phyloP scores from a whole-genome alignment of 306 rosid species.

The Ochetophila trinervis region DNA sequence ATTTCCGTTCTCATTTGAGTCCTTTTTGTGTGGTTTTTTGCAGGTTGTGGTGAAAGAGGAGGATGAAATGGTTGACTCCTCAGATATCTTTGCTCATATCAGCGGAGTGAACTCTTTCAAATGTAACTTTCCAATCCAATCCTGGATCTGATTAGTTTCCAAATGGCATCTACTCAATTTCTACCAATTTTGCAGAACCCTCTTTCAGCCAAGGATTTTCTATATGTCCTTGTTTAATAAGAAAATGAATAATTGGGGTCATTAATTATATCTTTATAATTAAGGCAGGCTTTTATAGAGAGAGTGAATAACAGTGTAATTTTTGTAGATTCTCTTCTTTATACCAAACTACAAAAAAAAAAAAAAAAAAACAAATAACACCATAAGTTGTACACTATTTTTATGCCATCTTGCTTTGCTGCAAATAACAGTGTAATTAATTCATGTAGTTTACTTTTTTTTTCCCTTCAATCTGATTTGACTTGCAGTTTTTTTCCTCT shows the following conservation, averaged over 20 bases:
- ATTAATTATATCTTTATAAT: conserved; percentile 37
- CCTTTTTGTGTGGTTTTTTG: neutral
- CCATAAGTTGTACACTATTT: conserved; percentile 4
- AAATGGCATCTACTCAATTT: conserved; percentile 22
- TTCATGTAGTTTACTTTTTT: neutral
- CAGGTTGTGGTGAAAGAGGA: conserved; percentile 94
- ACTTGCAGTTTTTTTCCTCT: no score
- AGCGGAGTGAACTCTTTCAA: conserved; percentile 99
- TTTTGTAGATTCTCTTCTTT: conserved; percentile 45
- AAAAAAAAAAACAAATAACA: no score
- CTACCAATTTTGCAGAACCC: conserved; percentile 61
- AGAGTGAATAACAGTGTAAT: conserved; percentile 26
- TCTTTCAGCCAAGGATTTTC: conserved; percentile 42
- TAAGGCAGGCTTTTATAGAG: conserved; percentile 38
- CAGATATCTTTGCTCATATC: conserved; percentile 91
- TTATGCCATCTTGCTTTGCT: neutral
- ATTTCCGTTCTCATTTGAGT: neutral
- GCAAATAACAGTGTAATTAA: no score
- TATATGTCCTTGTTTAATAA: conserved; percentile 28
- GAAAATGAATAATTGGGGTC: conserved; percentile 55
- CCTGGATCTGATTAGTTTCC: conserved; percentile 60
- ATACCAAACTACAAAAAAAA: conserved; percentile 6
- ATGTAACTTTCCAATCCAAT: conserved; percentile 82
- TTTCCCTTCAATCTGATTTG: no score
- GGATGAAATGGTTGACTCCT: conserved; percentile 91